These are phyloP conservation scores for Trichoderma hamatum DNA, from an alignment of 2,329 filamentous ascomycete species.

Conservation along the genomic window DNA sequence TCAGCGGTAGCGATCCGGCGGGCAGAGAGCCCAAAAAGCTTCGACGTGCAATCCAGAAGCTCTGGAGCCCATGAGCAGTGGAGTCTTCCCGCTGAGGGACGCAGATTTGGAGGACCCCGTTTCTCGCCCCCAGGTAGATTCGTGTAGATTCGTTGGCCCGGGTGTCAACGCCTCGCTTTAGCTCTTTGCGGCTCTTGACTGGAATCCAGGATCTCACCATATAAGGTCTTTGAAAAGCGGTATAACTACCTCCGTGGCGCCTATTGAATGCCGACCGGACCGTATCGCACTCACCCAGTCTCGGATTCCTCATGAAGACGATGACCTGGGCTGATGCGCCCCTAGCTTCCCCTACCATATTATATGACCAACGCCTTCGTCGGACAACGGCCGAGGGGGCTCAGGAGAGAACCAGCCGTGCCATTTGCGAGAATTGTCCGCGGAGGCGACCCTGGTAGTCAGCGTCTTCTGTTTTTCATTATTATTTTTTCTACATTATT, in stretches of 20 bases:
- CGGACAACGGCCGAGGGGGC: conserved; percentile 27
- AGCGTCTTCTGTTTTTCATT: not conserved
- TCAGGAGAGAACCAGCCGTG: conserved; percentile 16
- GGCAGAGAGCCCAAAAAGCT: conserved; percentile 30
- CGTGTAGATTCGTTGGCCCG: conserved; percentile 20
- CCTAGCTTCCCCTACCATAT: conserved; percentile 22
- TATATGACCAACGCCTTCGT: conserved; percentile 21
- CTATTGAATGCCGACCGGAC: not conserved
- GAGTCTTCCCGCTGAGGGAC: conserved; percentile 30
- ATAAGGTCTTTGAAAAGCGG: not conserved
- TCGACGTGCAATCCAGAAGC: conserved; percentile 33
- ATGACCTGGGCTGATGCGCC: conserved; percentile 14
- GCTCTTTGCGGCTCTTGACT: conserved; percentile 23
- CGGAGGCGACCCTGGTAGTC: conserved; percentile 18
- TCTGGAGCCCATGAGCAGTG: conserved; percentile 31
- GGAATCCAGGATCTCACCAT: not conserved
- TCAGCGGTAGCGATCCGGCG: conserved; percentile 26
- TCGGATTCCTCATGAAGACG: conserved; percentile 4
- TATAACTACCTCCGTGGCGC: not conserved
- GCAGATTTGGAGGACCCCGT: conserved; percentile 29
- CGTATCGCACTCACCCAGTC: not conserved
- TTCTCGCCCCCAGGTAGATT: conserved; percentile 27
- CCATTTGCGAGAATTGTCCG: conserved; percentile 25
- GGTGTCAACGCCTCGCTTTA: conserved; percentile 26
- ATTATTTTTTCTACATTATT: not conserved